phyloP scores from a whole-genome alignment of 208 protist species.

The Leishmania braziliensis region DNA sequence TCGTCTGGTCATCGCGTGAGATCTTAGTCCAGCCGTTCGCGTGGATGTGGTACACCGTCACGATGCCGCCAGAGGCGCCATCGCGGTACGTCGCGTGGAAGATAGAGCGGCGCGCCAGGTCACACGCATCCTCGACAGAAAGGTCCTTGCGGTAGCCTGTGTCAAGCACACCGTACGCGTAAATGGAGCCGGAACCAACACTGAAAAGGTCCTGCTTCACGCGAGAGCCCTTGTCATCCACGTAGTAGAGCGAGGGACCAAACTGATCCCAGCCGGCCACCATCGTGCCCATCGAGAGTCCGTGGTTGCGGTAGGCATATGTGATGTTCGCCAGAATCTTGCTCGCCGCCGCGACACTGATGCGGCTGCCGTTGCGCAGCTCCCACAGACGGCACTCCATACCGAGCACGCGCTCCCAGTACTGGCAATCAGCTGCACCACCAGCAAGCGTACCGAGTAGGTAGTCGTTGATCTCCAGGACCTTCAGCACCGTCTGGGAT shows the following conservation, averaged over 20 bases:
- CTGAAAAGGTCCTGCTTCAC: slow-evolving; percentile 98
- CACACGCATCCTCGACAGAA: slow-evolving; percentile 97
- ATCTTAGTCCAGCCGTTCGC: slow-evolving; percentile 95
- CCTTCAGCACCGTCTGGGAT: slow-evolving; percentile 99
- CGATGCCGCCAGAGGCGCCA: slow-evolving; percentile 97
- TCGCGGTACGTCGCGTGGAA: slow-evolving; percentile 99
- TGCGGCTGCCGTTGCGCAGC: slow-evolving; percentile 96
- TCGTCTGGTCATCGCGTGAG: slow-evolving; percentile 93
- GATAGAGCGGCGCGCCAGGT: slow-evolving; percentile 98
- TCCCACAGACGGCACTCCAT: slow-evolving; percentile 94
- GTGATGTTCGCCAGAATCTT: slow-evolving; percentile 99
- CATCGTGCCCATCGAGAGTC: slow-evolving; percentile 98
- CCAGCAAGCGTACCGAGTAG: slow-evolving; percentile 99
- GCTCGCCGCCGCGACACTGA: slow-evolving; percentile 98
- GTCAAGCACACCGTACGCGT: slow-evolving; percentile 99
- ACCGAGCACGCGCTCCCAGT: slow-evolving; percentile 98
- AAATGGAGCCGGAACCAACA: slow-evolving; percentile 99
- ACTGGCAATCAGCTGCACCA: slow-evolving; percentile 99
- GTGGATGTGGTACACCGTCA: slow-evolving; percentile 97
- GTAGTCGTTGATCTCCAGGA: slow-evolving; percentile 99
- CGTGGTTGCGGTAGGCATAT: slow-evolving; percentile 98
- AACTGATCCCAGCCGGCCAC: slow-evolving; percentile 97
- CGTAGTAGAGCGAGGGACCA: slow-evolving; percentile 98
- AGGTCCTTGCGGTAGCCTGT: slow-evolving; percentile 94
- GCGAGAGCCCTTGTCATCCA: slow-evolving; percentile 99